phyloP scores from a whole-genome alignment of 352 stramenopile genomes.

The Phytophthora litchii region DNA sequence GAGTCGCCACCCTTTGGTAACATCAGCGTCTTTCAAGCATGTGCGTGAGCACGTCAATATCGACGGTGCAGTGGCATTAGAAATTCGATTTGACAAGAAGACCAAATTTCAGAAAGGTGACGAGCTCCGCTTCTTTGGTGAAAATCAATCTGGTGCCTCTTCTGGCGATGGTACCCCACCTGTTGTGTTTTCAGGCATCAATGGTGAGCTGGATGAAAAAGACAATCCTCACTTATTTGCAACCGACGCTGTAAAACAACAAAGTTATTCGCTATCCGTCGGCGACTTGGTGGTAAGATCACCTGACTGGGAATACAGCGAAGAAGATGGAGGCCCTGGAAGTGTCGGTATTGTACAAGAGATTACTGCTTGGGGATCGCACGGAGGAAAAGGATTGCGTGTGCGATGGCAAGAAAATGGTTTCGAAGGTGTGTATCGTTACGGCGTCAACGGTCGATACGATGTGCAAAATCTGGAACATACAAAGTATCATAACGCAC shows the following conservation, averaged over 20 bases:
- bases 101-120: constrained; percentile 51
- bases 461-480: constrained; percentile 54
- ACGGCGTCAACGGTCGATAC: constrained; percentile 59
- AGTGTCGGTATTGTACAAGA: constrained; percentile 60
- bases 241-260: constrained; percentile 33
- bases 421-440: constrained; percentile 60
- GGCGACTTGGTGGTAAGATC: constrained; percentile 66
- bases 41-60: constrained; percentile 40
- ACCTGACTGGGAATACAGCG: constrained; percentile 70
- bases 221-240: constrained; percentile 49
- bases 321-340: constrained; percentile 76
- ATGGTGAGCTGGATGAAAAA: constrained; percentile 35
- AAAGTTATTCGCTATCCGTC: constrained; percentile 36
- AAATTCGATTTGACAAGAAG: constrained; percentile 71
- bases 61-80: constrained; percentile 58
- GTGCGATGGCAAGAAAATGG: constrained; percentile 56
- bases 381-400: constrained; percentile 59
- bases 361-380: constrained; percentile 52
- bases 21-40: not conserved
- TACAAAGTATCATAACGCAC: constrained; percentile 24
- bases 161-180: not conserved
- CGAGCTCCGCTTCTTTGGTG: constrained; percentile 30
- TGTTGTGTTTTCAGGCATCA: constrained; percentile 38
- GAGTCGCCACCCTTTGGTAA: constrained; percentile 49
- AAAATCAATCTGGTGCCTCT: not conserved